Percentiles rank a stretch among this genome's conserved stretches.
These are phyloP conservation scores for Salvia miltiorrhiza DNA, from an alignment of 257 asterid species.

Conservation along the genomic window DNA sequence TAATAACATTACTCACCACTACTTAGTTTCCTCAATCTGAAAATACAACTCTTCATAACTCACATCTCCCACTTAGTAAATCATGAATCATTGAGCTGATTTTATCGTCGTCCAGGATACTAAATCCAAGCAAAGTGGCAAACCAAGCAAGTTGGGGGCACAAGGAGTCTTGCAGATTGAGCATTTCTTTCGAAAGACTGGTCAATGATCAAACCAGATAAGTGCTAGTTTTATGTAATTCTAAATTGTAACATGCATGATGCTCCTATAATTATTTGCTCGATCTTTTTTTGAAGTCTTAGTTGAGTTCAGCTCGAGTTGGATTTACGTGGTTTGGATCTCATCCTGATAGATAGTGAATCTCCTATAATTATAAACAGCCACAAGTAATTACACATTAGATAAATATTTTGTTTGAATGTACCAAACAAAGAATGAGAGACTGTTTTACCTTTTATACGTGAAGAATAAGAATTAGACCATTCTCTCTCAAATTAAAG, in stretches of 20 bases:
- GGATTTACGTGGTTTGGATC: not conserved
- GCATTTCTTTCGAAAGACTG: conserved; percentile 70
- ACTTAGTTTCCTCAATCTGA: not conserved
- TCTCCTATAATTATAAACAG: no score
- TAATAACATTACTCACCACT: no score
- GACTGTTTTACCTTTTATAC: no score
- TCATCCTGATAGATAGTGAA: no score
- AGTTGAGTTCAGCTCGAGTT: not conserved
- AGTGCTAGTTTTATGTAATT: conserved; percentile 4
- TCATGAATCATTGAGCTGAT: not conserved
- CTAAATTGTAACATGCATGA: not conserved
- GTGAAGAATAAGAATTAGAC: no score
- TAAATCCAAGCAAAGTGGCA: conserved; percentile 41
- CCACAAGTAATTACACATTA: no score
- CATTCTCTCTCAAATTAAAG: no score
- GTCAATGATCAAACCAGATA: conserved; percentile 23
- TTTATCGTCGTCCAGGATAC: conserved; percentile 36
- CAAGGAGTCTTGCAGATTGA: conserved; percentile 74
- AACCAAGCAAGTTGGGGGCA: conserved; percentile 42
- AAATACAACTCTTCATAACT: not conserved
- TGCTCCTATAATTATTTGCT: conserved; percentile 1
- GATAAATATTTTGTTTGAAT: no score
- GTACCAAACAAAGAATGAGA: no score
- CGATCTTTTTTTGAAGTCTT: not conserved
- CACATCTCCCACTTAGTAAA: not conserved